Conservation (phyloP, 352 stramenopile species). For the Poterioochromonas sp. region DNA sequence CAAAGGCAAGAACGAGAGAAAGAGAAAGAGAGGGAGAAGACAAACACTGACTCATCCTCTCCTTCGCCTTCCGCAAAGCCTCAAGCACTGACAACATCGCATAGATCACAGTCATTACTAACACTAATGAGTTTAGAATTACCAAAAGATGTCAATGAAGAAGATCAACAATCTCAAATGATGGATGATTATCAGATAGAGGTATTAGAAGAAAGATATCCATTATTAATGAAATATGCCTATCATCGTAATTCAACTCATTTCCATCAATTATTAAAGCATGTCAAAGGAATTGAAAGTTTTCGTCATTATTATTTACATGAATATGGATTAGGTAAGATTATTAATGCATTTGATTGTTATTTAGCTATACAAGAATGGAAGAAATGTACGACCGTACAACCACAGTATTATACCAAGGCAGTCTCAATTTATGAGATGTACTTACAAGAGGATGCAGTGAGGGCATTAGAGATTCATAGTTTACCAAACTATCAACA, state of each 20-base stretch:
- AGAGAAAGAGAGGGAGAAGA: too few species aligned
- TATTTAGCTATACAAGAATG: conserved; percentile 14
- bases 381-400: background rate
- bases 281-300: background rate
- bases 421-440: background rate
- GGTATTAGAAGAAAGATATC: background rate
- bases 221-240: background rate
- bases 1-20: too few species aligned
- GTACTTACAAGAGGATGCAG: background rate
- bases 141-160: too few species aligned
- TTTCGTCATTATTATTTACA: background rate
- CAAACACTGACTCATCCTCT: too few species aligned
- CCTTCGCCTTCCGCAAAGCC: too few species aligned
- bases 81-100: too few species aligned
- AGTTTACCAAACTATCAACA: too few species aligned
- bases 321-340: background rate
- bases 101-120: too few species aligned
- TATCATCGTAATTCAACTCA: background rate
- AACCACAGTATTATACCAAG: background rate
- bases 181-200: too few species aligned
- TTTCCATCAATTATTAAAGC: background rate
- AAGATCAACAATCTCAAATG: too few species aligned
- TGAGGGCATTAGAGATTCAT: too few species aligned
- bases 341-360: conserved; percentile 15
- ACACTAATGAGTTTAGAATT: too few species aligned